Evolutionary conservation across 495 filamentous ascomycete species (phyloP).

Genomic region (Penicillium simplicissimum): DNA sequence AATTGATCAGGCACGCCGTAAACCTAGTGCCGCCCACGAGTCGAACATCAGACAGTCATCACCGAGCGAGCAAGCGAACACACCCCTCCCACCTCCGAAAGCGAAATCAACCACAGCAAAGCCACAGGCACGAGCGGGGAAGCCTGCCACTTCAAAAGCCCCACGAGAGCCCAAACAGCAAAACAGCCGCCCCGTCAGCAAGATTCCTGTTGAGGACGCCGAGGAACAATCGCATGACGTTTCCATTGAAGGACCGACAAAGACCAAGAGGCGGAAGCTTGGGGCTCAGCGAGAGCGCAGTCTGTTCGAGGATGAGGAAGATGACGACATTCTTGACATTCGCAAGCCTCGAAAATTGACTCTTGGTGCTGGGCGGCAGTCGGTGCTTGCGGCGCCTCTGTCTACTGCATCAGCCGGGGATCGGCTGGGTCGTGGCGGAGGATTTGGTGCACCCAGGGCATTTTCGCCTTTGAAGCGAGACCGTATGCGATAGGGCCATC

Average conservation of each 20-base stretch:
- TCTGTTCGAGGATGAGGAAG: conserved; percentile 77
- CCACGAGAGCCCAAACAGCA: conserved; percentile 13
- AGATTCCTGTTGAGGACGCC: background rate
- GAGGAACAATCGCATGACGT: conserved; percentile 8
- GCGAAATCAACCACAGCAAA: conserved; percentile 9
- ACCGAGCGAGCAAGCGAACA: background rate
- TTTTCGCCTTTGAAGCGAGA: conserved; percentile 87
- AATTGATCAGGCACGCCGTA: conserved; percentile 11
- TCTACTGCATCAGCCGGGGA: conserved; percentile 19
- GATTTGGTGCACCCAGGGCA: conserved; percentile 41
- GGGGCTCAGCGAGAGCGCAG: conserved; percentile 61
- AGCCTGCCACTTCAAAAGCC: background rate
- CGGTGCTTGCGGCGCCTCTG: conserved; percentile 18
- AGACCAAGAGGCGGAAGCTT: conserved; percentile 77
- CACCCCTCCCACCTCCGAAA: background rate
- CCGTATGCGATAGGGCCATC: conserved; percentile 45
- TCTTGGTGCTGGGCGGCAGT: conserved; percentile 23
- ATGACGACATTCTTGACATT: conserved; percentile 37
- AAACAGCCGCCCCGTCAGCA: conserved; percentile 1
- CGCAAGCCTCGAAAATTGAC: conserved; percentile 37
- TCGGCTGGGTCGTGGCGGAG: conserved; percentile 18
- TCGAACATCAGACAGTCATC: background rate
- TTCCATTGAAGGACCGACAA: conserved; percentile 41
- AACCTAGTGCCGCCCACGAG: conserved; percentile 7
- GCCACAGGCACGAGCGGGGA: conserved; percentile 7